A percentile compares a stretch with the other conserved stretches of the same genome.
These are phyloP conservation scores for Trametes sp. DNA, from an alignment of 1,284 basidiomycete genomes.

Conservation along the genomic window DNA sequence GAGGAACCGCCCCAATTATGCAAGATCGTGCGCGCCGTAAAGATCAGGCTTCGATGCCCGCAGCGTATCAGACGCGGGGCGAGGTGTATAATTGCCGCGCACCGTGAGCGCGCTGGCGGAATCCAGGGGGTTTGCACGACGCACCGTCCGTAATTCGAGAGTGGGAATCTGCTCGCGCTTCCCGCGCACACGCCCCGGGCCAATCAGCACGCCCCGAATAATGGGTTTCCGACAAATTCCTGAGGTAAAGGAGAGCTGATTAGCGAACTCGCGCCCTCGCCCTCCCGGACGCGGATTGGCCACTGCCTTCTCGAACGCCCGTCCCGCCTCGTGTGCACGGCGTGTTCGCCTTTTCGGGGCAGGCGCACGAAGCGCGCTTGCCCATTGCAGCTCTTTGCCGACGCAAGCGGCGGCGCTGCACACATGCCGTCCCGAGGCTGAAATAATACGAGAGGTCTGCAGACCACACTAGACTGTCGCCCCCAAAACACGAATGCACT, in stretches of 20 bases:
- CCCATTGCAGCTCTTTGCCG: slow-evolving; percentile 30
- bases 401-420: slow-evolving; percentile 30
- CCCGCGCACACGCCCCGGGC: slow-evolving; percentile 13
- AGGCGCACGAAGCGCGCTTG: slow-evolving; percentile 35
- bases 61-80: slow-evolving; percentile 32
- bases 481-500: slow-evolving; percentile 1
- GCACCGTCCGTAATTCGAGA: slow-evolving; percentile 16
- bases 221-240: slow-evolving; percentile 19
- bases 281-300: slow-evolving; percentile 19
- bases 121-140: slow-evolving; percentile 8
- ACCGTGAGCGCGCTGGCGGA: slow-evolving; percentile 6
- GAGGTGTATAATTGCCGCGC: slow-evolving; percentile 28
- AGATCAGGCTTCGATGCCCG: slow-evolving; percentile 28
- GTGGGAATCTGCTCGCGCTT: slow-evolving; percentile 15
- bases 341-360: slow-evolving; percentile 36
- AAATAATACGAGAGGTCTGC: slow-evolving; percentile 20
- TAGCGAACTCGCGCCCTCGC: slow-evolving; percentile 24
- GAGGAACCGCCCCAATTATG: slow-evolving; percentile 34
- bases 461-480: slow-evolving; percentile 19
- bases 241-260: slow-evolving; percentile 35
- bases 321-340: slow-evolving; percentile 31
- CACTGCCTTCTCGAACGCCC: slow-evolving; percentile 29
- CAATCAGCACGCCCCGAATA: slow-evolving; percentile 18
- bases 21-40: slow-evolving; percentile 28
- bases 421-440: slow-evolving; percentile 15